phyloP scores from a whole-genome alignment of 164 flowering plant genomes.

The Amborella trichopoda region DNA sequence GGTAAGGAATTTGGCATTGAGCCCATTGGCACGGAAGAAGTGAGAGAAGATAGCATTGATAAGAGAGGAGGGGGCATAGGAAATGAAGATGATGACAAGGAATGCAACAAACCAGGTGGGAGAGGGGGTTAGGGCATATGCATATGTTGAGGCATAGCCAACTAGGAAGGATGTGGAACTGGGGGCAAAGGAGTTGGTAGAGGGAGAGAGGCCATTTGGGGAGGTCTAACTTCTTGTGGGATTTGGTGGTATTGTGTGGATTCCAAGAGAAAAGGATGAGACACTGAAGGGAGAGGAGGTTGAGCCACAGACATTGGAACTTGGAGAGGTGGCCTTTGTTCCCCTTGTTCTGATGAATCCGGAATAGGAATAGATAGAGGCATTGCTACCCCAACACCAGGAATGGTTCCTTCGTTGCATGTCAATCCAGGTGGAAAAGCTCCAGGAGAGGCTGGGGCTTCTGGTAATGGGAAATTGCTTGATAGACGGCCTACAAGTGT shows the following conservation, averaged over 20 bases:
- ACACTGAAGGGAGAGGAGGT: constrained; percentile 97
- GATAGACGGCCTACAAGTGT: no score
- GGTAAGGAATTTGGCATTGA: constrained; percentile 16
- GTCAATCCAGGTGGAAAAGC: constrained; percentile 63
- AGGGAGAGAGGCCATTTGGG: no score
- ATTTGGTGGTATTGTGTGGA: constrained; percentile 66
- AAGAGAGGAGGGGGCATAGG: constrained; percentile 67
- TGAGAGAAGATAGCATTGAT: constrained; percentile 57
- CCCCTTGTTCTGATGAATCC: constrained; percentile 67
- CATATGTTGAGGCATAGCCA: no score
- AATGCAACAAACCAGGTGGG: constrained; percentile 60
- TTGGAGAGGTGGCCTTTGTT: constrained; percentile 50
- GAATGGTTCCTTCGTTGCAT: constrained; percentile 94
- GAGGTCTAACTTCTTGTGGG: constrained; percentile 43
- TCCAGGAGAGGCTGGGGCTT: constrained; percentile 73
- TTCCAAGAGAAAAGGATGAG: constrained; percentile 75
- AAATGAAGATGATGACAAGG: constrained; percentile 52
- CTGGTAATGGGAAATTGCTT: constrained; percentile 50
- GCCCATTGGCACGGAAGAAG: no score
- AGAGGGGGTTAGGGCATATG: no score
- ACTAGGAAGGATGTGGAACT: no score
- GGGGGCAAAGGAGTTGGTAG: constrained; percentile 70
- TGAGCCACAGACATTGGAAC: constrained; percentile 55
- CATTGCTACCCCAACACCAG: constrained; percentile 95
- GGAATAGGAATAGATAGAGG: constrained; percentile 56